These are phyloP conservation scores for Heliamphora pulchella DNA, from an alignment of 179 eudicot genomes.

Conservation along the genomic window DNA sequence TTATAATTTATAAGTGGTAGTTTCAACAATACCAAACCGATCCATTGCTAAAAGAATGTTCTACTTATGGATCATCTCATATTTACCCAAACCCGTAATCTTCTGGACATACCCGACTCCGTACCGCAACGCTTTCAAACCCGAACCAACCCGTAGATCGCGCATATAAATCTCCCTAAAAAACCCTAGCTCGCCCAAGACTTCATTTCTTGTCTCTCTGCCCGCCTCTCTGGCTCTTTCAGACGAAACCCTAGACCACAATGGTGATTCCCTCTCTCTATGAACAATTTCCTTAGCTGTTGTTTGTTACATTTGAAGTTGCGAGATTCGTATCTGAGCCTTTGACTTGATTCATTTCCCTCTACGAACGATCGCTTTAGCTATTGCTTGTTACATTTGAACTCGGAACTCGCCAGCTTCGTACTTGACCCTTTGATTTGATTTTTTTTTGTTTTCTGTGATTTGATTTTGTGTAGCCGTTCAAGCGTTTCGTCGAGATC, in stretches of 20 bases:
- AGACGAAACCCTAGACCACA: neutral
- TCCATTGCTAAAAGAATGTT: no score
- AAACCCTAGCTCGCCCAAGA: neutral
- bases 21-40: no score
- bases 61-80: neutral
- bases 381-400: no score
- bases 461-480: slow-evolving; percentile 39
- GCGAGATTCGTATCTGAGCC: no score
- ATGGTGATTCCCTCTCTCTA: slow-evolving; percentile 8
- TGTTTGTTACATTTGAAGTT: no score
- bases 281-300: no score
- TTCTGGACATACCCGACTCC: neutral
- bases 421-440: neutral
- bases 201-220: neutral
- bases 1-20: no score
- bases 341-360: no score
- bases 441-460: neutral
- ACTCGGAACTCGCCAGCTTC: neutral
- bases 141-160: neutral
- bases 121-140: neutral
- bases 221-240: neutral
- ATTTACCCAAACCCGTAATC: neutral
- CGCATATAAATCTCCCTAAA: neutral
- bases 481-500: slow-evolving; percentile 80
- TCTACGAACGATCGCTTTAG: neutral